Conservation (phyloP, 2,329 filamentous ascomycete species). For the Cercospora sp. region DNA sequence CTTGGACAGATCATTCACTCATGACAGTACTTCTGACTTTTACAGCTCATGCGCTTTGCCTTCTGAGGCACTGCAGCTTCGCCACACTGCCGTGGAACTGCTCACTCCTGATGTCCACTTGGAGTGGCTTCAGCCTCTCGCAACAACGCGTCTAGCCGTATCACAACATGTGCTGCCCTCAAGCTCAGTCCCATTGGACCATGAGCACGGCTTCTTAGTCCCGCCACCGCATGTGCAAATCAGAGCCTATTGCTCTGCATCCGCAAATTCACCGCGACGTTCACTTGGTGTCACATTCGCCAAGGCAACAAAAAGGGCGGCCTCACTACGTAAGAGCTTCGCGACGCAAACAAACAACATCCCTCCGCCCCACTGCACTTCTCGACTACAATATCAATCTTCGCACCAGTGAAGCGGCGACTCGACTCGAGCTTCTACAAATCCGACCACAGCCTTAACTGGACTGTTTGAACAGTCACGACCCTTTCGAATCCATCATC, state of each 20-base stretch:
- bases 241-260: background rate
- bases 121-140: background rate
- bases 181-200: background rate
- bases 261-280: background rate
- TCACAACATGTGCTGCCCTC: background rate
- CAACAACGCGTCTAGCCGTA: background rate
- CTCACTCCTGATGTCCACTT: background rate
- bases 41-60: background rate
- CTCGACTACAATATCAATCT: background rate
- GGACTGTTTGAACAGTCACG: background rate
- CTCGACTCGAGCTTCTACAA: background rate
- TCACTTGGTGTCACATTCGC: slow-evolving; percentile 7
- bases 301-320: background rate
- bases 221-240: background rate
- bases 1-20: background rate
- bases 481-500: background rate
- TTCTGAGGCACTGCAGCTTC: background rate
- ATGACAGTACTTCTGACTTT: background rate
- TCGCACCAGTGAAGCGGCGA: background rate
- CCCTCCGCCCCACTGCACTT: background rate
- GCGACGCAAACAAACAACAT: slow-evolving; percentile 5
- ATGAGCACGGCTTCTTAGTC: background rate
- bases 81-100: background rate
- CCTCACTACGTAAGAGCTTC: slow-evolving; percentile 5
- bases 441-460: background rate